Conservation (phyloP, 1,284 basidiomycete genomes). For the Rhodotorula sp. region DNA sequence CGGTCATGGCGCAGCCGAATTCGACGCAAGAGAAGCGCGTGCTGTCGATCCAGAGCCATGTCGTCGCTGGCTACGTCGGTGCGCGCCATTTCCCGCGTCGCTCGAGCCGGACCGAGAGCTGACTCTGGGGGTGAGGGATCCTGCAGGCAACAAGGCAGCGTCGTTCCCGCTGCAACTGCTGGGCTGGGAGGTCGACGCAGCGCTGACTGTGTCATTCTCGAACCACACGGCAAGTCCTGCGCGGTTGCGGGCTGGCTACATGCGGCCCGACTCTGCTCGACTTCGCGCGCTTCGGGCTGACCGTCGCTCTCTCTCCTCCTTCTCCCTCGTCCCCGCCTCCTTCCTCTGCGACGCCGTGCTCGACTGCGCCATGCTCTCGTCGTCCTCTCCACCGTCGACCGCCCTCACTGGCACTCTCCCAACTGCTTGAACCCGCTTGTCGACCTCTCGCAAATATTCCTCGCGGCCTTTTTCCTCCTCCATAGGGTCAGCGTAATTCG, state of each 20-base stretch:
- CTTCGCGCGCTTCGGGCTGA: conserved; percentile 5
- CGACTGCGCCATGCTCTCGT: not conserved
- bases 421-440: not conserved
- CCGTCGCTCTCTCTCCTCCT: conserved; percentile 3
- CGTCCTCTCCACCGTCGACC: not conserved
- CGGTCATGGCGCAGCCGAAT: conserved; percentile 9
- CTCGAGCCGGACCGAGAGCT: not conserved
- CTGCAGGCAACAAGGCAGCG: conserved; percentile 71
- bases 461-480: not conserved
- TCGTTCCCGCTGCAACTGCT: conserved; percentile 92
- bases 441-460: conserved; percentile 6
- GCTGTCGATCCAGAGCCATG: conserved; percentile 81
- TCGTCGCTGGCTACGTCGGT: conserved; percentile 94
- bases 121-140: not conserved
- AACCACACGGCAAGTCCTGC: conserved; percentile 73
- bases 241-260: too few relatives aligned
- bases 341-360: not conserved
- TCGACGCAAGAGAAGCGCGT: conserved; percentile 48
- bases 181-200: conserved; percentile 93
- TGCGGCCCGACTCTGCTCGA: not conserved
- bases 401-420: not conserved
- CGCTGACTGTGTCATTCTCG: conserved; percentile 86
- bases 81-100: conserved; percentile 48
- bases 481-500: conserved; percentile 38
- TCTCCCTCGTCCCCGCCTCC: not conserved